Evolutionary conservation across 495 filamentous ascomycete species (phyloP).

Genomic region (Annulohypoxylon bovei): DNA sequence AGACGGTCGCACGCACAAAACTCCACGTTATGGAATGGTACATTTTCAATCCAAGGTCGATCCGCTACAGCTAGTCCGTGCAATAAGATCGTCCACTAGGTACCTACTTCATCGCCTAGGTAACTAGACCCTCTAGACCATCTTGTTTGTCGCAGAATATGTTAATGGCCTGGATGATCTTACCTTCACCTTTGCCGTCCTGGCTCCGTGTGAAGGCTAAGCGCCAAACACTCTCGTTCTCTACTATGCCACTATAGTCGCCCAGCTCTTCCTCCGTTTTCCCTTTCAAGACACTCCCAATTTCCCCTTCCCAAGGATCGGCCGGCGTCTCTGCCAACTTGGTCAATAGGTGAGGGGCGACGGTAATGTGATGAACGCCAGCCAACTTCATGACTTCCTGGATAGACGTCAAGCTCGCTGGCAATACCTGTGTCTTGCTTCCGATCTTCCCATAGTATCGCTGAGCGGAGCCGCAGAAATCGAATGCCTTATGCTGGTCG

Average conservation of each 20-base stretch:
- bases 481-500: constrained; percentile 58
- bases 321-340: constrained; percentile 57
- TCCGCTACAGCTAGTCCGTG: neutral
- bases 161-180: constrained; percentile 67
- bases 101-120: constrained; percentile 38
- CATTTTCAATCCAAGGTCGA: neutral
- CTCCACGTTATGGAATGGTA: no score
- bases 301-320: constrained; percentile 42
- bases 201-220: constrained; percentile 61
- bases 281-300: constrained; percentile 51
- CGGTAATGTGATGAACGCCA: constrained; percentile 66
- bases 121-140: constrained; percentile 59
- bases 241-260: constrained; percentile 34
- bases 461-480: constrained; percentile 63
- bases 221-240: constrained; percentile 59
- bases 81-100: neutral
- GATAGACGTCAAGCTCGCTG: constrained; percentile 64
- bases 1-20: no score
- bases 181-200: constrained; percentile 61
- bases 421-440: constrained; percentile 62
- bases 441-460: constrained; percentile 58
- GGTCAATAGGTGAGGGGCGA: constrained; percentile 62
- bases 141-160: constrained; percentile 71
- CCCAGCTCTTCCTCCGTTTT: constrained; percentile 14
- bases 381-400: constrained; percentile 67